Evolutionary conservation across 148 eudicot species (phyloP), one percentile per base, ranked within the genome.

Genomic region (Dianthus caryophyllus): DNA sequence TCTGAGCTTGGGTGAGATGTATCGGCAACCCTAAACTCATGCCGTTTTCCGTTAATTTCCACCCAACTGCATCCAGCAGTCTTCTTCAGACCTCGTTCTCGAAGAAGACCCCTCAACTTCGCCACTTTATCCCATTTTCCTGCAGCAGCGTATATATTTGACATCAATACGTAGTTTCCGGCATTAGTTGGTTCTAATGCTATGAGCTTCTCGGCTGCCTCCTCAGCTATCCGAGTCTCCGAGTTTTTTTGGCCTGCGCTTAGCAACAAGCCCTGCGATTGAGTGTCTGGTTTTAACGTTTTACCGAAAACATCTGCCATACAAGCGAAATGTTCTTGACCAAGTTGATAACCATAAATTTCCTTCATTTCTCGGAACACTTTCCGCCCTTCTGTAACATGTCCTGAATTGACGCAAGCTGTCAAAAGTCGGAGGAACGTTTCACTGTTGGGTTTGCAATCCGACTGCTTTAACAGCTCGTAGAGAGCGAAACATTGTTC

Each of bases 381-480:
- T 47, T 61, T 52, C 67, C 62, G 56, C 21, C 75, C 81, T 53
- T 74, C 54, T 36, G 61, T 38, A 27, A 74, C 66, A 6, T 50
- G 73, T 66, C 81, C 81, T 21, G 78, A 78, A 71, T 70, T 78
- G 46, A 78, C 81, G 66, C 81, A 78, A 61, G 72, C 77, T 25
- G 81, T 78, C 33, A 78, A 60, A 21, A 78, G 68, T 29, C 75
- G 75, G 22, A 78, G 81, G 47, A 78, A 78, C 17, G 81, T 78
- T 48, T 74, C 69, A 10, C 61, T 57, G 38, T 78, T 78, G 5
- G 78, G 81, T 61, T 46, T 70, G 48, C 74, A 39, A 31, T 61
- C 29, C 29, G 55, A 65, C 26, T 50, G 61, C 31, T 74, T 78
- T 75, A 74, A 74, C 54, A 70, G 78, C 31, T 66, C 66, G 33